Percentiles rank a stretch among this genome's conserved stretches.
Evolutionary conservation across 495 filamentous ascomycete genomes (phyloP).

Genomic region (Hyaloscypha finlandica): DNA sequence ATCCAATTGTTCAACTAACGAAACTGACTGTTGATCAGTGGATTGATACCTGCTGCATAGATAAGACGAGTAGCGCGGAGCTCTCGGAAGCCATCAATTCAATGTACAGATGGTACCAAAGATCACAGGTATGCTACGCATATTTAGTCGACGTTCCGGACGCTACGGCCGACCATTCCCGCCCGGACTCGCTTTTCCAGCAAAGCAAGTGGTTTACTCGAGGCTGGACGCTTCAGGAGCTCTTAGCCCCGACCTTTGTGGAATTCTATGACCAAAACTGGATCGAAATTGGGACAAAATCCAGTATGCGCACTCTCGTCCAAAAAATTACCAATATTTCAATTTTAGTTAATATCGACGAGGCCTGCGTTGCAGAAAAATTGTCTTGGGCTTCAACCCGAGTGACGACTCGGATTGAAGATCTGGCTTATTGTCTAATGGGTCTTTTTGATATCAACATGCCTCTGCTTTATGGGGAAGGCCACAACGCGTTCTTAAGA

Average conservation of each 20-base stretch:
- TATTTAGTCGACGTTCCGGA: slow-evolving; percentile 17
- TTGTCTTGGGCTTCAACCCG: slow-evolving; percentile 35
- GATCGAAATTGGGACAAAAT: slow-evolving; percentile 12
- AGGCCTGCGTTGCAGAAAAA: slow-evolving; percentile 17
- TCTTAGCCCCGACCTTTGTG: slow-evolving; percentile 17
- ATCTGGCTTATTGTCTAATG: slow-evolving; percentile 33
- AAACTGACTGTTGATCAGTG: slow-evolving; percentile 2
- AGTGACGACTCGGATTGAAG: slow-evolving; percentile 30
- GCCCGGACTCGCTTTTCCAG: slow-evolving; percentile 32
- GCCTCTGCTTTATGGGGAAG: slow-evolving; percentile 38
- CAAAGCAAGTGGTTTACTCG: slow-evolving; percentile 34
- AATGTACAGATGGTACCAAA: slow-evolving; percentile 38
- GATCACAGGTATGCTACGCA: slow-evolving; percentile 25
- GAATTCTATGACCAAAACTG: slow-evolving; percentile 15
- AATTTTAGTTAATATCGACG: background rate
- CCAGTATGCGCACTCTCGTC: background rate
- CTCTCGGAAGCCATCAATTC: slow-evolving; percentile 2
- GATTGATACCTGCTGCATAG: slow-evolving; percentile 11
- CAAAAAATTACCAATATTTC: slow-evolving; percentile 6
- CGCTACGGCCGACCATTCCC: slow-evolving; percentile 7
- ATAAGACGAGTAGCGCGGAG: slow-evolving; percentile 1
- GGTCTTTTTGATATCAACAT: slow-evolving; percentile 36
- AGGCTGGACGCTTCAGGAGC: slow-evolving; percentile 29
- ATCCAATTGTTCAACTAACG: slow-evolving; percentile 36
- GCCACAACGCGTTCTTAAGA: slow-evolving; percentile 31